Conservation (phyloP, 768 basidiomycete genomes). For the Thelephora ganbajun region DNA sequence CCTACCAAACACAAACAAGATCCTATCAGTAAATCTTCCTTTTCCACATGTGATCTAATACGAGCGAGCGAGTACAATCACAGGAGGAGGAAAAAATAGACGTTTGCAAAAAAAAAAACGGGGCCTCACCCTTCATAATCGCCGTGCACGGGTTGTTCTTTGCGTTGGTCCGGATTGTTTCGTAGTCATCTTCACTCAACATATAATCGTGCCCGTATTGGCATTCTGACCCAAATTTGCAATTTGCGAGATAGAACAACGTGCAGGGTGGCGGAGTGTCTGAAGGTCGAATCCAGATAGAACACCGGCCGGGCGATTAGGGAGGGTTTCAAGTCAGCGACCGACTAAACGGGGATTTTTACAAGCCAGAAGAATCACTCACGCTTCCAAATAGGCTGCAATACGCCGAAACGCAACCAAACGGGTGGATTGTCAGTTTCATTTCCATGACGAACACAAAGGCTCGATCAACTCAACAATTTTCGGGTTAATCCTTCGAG, state of each 20-base stretch:
- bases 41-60: too few relatives aligned
- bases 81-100: background rate
- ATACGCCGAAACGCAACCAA: constrained; percentile 4
- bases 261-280: constrained; percentile 58
- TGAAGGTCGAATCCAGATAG: constrained; percentile 11
- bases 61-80: too few relatives aligned
- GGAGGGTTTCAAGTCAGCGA: background rate
- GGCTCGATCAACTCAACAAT: background rate
- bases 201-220: constrained; percentile 52
- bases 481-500: constrained; percentile 28
- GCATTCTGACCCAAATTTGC: constrained; percentile 44
- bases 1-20: constrained; percentile 21
- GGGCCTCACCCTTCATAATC: constrained; percentile 36
- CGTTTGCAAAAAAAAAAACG: background rate
- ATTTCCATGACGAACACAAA: too few relatives aligned
- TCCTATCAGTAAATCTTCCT: background rate
- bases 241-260: constrained; percentile 46
- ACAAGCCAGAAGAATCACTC: constrained; percentile 14
- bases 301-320: background rate
- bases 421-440: too few relatives aligned
- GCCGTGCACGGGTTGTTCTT: constrained; percentile 50
- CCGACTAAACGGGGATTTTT: too few relatives aligned
- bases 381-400: constrained; percentile 50
- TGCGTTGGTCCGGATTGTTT: constrained; percentile 39
- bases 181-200: constrained; percentile 36